These are phyloP conservation scores for Eutrema japonicum DNA, from an alignment of 345 rosid genomes.

Conservation along the genomic window DNA sequence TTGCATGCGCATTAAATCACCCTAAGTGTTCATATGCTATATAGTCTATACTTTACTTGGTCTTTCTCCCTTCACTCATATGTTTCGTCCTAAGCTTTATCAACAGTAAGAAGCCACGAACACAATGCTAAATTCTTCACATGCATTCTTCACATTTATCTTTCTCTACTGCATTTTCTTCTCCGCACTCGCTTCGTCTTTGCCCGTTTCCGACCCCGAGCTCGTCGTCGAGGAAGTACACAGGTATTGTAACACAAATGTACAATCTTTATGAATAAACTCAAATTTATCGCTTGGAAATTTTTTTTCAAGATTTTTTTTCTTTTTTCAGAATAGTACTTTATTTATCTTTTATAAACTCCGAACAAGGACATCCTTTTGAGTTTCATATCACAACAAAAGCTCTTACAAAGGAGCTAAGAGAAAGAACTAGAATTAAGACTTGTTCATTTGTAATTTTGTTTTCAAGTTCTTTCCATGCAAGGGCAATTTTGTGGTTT, in stretches of 20 bases:
- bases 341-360: too few relatives aligned
- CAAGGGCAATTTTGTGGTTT: slow-evolving; percentile 2
- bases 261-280: not conserved
- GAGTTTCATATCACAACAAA: too few relatives aligned
- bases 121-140: slow-evolving; percentile 12
- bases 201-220: slow-evolving; percentile 62
- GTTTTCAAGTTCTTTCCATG: not conserved
- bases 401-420: too few relatives aligned
- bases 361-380: too few relatives aligned
- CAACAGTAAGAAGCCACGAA: slow-evolving; percentile 4
- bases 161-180: slow-evolving; percentile 48
- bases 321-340: too few relatives aligned
- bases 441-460: too few relatives aligned
- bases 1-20: slow-evolving; percentile 42
- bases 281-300: not conserved
- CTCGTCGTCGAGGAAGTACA: slow-evolving; percentile 64
- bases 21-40: slow-evolving; percentile 36
- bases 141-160: slow-evolving; percentile 35
- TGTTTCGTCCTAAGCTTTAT: slow-evolving; percentile 16
- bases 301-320: not conserved
- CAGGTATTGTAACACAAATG: slow-evolving; percentile 43
- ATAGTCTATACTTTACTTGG: slow-evolving; percentile 37
- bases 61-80: slow-evolving; percentile 36
- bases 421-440: too few relatives aligned
- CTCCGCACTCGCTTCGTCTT: slow-evolving; percentile 46